A percentile compares a stretch with the other conserved stretches of the same genome.
Conservation (phyloP, 805 yeast species). For the Wickerhamomyces xylosicus region DNA sequence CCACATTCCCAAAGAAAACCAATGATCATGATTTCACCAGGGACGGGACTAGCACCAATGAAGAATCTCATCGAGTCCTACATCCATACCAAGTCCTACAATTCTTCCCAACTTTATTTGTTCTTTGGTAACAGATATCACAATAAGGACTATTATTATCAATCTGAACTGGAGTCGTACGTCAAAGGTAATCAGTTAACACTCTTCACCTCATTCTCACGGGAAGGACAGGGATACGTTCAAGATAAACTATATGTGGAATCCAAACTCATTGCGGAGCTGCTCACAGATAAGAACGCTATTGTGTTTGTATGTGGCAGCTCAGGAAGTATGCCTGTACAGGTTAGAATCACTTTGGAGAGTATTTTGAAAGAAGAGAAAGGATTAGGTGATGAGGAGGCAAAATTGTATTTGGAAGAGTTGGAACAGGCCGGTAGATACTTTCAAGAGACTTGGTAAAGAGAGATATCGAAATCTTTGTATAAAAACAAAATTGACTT, state of each 20-base stretch:
- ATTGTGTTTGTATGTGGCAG: constrained; percentile 82
- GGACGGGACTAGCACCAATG: constrained; percentile 96
- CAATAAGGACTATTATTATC: constrained; percentile 60
- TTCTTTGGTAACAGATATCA: constrained; percentile 69
- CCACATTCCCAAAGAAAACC: too few relatives aligned
- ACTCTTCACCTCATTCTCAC: constrained; percentile 36
- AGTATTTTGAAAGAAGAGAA: constrained; percentile 44
- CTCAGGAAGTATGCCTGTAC: constrained; percentile 88
- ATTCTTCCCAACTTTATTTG: constrained; percentile 31
- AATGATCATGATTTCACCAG: constrained; percentile 75
- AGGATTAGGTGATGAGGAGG: constrained; percentile 29
- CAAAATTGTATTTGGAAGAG: constrained; percentile 38
- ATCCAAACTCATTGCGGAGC: constrained; percentile 35
- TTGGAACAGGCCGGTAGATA: constrained; percentile 62
- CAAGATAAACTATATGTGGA: constrained; percentile 59
- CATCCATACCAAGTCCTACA: constrained; percentile 9
- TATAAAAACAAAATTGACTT: too few relatives aligned
- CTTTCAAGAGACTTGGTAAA: constrained; percentile 82
- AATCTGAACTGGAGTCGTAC: constrained; percentile 38
- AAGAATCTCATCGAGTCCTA: constrained; percentile 48
- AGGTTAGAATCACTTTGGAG: constrained; percentile 70
- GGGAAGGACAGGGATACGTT: constrained; percentile 57
- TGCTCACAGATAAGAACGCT: constrained; percentile 46
- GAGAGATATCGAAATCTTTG: too few relatives aligned
- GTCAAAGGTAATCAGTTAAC: constrained; percentile 24